Percentiles rank a stretch among this genome's conserved stretches.
These are phyloP conservation scores for Chondrostereum purpureum DNA, from an alignment of 1,284 basidiomycete genomes.

Conservation along the genomic window DNA sequence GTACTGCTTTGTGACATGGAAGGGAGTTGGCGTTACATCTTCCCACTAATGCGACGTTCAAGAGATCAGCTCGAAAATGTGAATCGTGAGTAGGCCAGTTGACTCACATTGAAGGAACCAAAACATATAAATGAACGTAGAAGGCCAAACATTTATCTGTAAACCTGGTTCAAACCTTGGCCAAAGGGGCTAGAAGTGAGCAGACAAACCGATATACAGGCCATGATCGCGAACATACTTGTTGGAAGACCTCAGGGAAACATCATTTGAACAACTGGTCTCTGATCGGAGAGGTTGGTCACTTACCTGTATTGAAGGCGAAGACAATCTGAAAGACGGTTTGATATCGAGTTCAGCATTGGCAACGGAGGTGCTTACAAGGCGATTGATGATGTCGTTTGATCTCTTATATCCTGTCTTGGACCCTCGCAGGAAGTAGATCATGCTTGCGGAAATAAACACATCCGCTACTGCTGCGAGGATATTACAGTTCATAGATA, in stretches of 20 bases:
- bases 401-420: conserved; percentile 13
- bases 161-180: not conserved
- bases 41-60: no score
- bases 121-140: conserved; percentile 18
- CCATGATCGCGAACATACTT: conserved; percentile 13
- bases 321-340: conserved; percentile 14
- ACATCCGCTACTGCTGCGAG: conserved; percentile 14
- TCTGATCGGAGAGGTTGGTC: not conserved
- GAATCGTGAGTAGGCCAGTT: no score
- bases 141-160: conserved; percentile 13
- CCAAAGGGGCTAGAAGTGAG: no score
- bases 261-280: not conserved
- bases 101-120: conserved; percentile 16
- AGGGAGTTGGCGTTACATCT: no score
- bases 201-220: conserved; percentile 11
- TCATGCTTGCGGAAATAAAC: conserved; percentile 12
- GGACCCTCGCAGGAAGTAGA: conserved; percentile 12
- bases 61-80: no score
- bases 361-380: conserved; percentile 7
- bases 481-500: conserved; percentile 15
- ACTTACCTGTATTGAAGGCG: conserved; percentile 15
- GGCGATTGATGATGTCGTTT: conserved; percentile 15
- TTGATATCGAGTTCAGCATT: not conserved
- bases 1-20: no score
- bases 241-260: conserved; percentile 12